Evolutionary conservation across 768 basidiomycete genomes (phyloP), one percentile per base, ranked within the genome.

Genomic region (Naganishia vishniacii): DNA sequence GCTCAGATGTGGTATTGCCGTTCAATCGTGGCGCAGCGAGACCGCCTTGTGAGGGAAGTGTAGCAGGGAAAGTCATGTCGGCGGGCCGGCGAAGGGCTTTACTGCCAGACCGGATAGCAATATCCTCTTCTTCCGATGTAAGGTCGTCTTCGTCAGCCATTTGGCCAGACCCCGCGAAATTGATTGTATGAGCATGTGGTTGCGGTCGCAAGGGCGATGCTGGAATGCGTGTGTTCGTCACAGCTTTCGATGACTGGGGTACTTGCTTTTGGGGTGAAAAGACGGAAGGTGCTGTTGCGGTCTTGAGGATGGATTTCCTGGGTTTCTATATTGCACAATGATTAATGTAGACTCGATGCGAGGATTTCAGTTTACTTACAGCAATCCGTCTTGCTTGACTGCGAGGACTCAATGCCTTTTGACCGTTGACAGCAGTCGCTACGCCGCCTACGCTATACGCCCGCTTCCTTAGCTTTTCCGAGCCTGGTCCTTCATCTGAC

Each of bases 281-380:
- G 1, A 41, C 41, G 28, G 65, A 66, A 11, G 47, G 59, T 28
- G 51, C 44, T 4, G 16, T 42, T 11, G 53, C 40, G 4, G 67
- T 44, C 61, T 75, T 75, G 20, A 75, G 62, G 31, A 75, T 75
- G 1, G 73, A 74, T 65, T 75, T 75, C 4, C 74, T 51, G 1
- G 74, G 74, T 74, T 73, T 67, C 73, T 73, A 46, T 0, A 51
- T 2, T 37, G 4, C 6, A 7, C 13, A 59, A 12, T 11, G 16
- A 13, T 20, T 25, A 18, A 12, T 53, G 11, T 18, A 20, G 11
- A 20, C 40, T 48, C 23, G 29, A 28, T n/a, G 15, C 25, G 41
- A 20, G 9, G 18, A 37, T 20, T 11, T n/a, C 25, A 29, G 1
- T 25, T 2, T 1, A 47, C 44, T 40, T 47, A 40, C 34, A 34